A percentile compares a stretch with the other conserved stretches of the same genome.
Evolutionary conservation across 108 stramenopile genomes (phyloP).

Genomic region (Nannochloropsis gaditana): DNA sequence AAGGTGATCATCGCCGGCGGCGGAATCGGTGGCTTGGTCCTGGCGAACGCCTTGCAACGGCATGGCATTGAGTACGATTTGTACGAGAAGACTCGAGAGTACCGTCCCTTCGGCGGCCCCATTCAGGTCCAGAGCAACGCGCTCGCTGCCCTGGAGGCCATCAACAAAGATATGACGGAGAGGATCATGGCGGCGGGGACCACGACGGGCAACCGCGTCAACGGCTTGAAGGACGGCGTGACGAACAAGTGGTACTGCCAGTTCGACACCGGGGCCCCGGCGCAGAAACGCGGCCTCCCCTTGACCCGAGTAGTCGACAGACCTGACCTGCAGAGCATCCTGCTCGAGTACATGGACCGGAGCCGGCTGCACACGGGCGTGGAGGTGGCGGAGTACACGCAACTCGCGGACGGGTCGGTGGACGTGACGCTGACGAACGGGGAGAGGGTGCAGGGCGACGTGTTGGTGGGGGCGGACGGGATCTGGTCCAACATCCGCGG

Average conservation of each 20-base stretch:
- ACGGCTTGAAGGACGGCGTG: constrained; percentile 94
- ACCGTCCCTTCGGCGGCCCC: constrained; percentile 90
- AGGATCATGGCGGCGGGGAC: constrained; percentile 92
- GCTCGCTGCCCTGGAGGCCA: constrained; percentile 80
- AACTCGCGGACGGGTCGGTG: constrained; percentile 57
- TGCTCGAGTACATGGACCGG: constrained; percentile 66
- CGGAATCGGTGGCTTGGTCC: constrained; percentile 83
- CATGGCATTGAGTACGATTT: constrained; percentile 72
- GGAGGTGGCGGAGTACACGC: constrained; percentile 55
- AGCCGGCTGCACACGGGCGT: constrained; percentile 54
- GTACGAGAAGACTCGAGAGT: constrained; percentile 86
- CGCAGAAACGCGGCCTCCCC: constrained; percentile 78
- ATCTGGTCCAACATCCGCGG: constrained; percentile 88
- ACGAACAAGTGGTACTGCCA: constrained; percentile 81
- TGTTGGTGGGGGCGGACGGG: constrained; percentile 85
- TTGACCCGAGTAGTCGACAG: constrained; percentile 95
- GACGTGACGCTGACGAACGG: constrained; percentile 73
- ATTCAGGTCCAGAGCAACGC: constrained; percentile 96
- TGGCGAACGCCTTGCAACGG: constrained; percentile 80
- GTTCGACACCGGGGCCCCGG: constrained; percentile 82
- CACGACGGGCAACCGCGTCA: constrained; percentile 83
- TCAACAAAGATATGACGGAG: constrained; percentile 75
- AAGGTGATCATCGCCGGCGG: constrained; percentile 88
- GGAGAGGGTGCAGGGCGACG: constrained; percentile 66
- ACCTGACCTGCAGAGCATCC: constrained; percentile 89